Base-by-base conservation (phyloP, 192 early-diverging fungal genomes). In the Dissophora ornata region DNA sequence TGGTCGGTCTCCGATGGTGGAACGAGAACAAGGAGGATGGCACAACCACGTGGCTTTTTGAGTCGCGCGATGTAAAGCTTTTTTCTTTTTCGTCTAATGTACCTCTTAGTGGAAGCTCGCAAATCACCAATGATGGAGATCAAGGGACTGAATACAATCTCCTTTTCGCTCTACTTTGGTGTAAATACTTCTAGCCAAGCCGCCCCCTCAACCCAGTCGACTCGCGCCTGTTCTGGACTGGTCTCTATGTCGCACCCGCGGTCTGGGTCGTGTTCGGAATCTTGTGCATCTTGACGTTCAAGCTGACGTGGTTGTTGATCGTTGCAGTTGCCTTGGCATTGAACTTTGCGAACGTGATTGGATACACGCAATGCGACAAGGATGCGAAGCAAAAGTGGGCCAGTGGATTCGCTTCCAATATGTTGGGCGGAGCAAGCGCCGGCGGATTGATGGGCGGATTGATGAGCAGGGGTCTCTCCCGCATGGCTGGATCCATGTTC, bases 1-100 rank as follows among this genome's bases (percentile, higher is more conserved):
- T 99, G 46, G 98, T 99, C 15, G 98, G 98, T 21, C 81, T 99
- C 57, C 88, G 98, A 64, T 99, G 98, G 98, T 99, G 98, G 98
- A 99, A 97, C 82, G 94, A 98, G 80, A 95, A 98, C 65, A 87
- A 88, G 48, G 96, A 97, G 47, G 98, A 98, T 80, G 98, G 98
- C 30, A 88, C 93, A 3, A 96, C 92, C 63, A 90, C 88, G 63
- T 99, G 98, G 98, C 88, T 96, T 16, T 99, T 98, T 87, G 98
- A 99, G 77, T 92, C 92, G 46, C 86, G 90, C 40, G 90, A 96
- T 69, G 94, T 95, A 81, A 63, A 82, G 74, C 18, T 56, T 54
- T 33, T 41, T 57, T 41, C 26, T 42, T 62, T 44, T 29, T 44
- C 40, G 33, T 42, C 40, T 56, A 12, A 12, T 29, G 11, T 10